Evolutionary conservation across 2,329 filamentous ascomycete species (phyloP).

Genomic region (Epichloe elymi): DNA sequence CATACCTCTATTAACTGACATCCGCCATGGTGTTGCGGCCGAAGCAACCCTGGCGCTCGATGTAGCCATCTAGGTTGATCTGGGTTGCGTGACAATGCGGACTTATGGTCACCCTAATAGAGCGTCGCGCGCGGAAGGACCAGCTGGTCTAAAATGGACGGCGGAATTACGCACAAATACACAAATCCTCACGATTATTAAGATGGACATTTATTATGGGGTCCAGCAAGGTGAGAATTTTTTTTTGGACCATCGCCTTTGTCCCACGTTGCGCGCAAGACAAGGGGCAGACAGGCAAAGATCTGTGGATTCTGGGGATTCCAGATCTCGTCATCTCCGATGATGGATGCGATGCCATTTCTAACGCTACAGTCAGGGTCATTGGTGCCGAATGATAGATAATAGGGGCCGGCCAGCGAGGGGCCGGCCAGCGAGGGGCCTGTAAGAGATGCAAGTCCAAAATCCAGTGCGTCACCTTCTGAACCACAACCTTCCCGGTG

Average conservation of each 20-base stretch:
- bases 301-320: neutral
- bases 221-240: neutral
- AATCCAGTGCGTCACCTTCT: neutral
- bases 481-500: neutral
- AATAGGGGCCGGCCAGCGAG: too few species aligned
- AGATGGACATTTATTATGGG: neutral
- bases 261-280: neutral
- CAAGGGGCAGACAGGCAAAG: neutral
- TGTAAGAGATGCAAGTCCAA: neutral
- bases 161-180: neutral
- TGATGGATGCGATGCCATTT: neutral
- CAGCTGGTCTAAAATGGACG: neutral
- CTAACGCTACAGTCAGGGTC: neutral
- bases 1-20: conserved; percentile 6
- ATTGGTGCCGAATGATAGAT: too few species aligned
- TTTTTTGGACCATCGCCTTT: neutral
- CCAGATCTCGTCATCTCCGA: neutral
- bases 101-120: neutral
- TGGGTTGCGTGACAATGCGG: neutral
- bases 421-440: too few species aligned
- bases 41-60: conserved; percentile 9
- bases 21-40: conserved; percentile 9
- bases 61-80: conserved; percentile 7
- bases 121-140: neutral
- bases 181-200: neutral